A percentile compares a stretch with the other conserved stretches of the same genome.
phyloP scores from a whole-genome alignment of 257 asterid species.

The Plectranthus barbatus region DNA sequence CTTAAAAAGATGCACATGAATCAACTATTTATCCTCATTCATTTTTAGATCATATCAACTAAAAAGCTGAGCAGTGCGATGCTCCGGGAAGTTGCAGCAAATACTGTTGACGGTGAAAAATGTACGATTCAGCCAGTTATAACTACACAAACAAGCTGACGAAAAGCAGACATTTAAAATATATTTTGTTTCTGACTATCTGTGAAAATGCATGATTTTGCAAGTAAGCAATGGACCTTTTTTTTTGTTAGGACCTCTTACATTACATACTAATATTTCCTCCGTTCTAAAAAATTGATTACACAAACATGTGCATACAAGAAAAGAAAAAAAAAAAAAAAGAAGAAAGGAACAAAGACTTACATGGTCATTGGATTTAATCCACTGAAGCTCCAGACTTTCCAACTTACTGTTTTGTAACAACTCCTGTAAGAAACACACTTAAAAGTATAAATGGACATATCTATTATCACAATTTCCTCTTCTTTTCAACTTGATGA shows the following conservation, averaged over 20 bases:
- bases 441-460: constrained; percentile 1
- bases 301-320: background rate
- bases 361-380: constrained; percentile 77
- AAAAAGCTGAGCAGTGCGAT: too few relatives aligned
- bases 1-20: too few relatives aligned
- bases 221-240: background rate
- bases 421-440: constrained; percentile 53
- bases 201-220: too few relatives aligned
- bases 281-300: background rate
- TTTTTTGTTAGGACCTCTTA: background rate
- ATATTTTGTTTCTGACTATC: too few relatives aligned
- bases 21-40: too few relatives aligned
- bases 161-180: too few relatives aligned
- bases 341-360: constrained; percentile 17
- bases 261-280: background rate
- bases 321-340: background rate
- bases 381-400: constrained; percentile 78
- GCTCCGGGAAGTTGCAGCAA: too few relatives aligned
- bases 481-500: background rate
- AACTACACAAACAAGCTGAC: too few relatives aligned
- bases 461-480: background rate
- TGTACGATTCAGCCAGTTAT: too few relatives aligned
- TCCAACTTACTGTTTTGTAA: constrained; percentile 55
- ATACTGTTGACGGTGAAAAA: too few relatives aligned
- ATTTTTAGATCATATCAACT: too few relatives aligned